Conservation (phyloP, 768 basidiomycete species). For the Hygrophorus pudorinus region DNA sequence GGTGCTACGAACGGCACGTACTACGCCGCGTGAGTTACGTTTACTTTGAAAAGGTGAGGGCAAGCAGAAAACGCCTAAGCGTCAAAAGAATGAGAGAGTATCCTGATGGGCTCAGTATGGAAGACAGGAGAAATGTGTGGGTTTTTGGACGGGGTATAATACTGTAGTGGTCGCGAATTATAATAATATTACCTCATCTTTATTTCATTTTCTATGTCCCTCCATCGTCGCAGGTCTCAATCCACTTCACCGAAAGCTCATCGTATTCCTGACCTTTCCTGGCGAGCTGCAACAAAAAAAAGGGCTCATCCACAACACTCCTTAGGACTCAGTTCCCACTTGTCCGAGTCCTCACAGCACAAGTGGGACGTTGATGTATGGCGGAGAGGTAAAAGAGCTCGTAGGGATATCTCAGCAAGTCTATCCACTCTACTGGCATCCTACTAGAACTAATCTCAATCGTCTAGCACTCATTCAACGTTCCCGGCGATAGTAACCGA, state of each 20-base stretch:
- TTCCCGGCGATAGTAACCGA: background rate
- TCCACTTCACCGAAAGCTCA: slow-evolving; percentile 32
- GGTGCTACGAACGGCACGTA: slow-evolving; percentile 38
- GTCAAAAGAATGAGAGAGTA: slow-evolving; percentile 25
- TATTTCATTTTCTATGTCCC: slow-evolving; percentile 13
- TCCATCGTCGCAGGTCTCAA: slow-evolving; percentile 43
- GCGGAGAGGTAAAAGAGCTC: slow-evolving; percentile 45
- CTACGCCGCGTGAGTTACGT: slow-evolving; percentile 36
- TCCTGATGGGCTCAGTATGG: slow-evolving; percentile 19
- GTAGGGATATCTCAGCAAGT: slow-evolving; percentile 38
- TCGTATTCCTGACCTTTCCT: slow-evolving; percentile 25
- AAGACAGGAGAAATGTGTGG: slow-evolving; percentile 17
- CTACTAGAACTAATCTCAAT: background rate
- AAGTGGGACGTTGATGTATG: slow-evolving; percentile 46
- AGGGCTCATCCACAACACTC: slow-evolving; percentile 34
- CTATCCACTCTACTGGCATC: background rate
- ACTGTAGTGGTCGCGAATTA: slow-evolving; percentile 2
- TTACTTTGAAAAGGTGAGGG: slow-evolving; percentile 39
- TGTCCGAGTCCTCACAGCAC: slow-evolving; percentile 25
- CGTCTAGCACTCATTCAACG: background rate
- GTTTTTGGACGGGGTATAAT: slow-evolving; percentile 8
- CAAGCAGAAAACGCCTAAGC: slow-evolving; percentile 39
- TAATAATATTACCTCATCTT: slow-evolving; percentile 4
- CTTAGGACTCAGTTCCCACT: slow-evolving; percentile 23
- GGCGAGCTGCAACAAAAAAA: slow-evolving; percentile 42